These are phyloP conservation scores for Mycena pura DNA, from an alignment of 768 basidiomycete species.

Conservation along the genomic window DNA sequence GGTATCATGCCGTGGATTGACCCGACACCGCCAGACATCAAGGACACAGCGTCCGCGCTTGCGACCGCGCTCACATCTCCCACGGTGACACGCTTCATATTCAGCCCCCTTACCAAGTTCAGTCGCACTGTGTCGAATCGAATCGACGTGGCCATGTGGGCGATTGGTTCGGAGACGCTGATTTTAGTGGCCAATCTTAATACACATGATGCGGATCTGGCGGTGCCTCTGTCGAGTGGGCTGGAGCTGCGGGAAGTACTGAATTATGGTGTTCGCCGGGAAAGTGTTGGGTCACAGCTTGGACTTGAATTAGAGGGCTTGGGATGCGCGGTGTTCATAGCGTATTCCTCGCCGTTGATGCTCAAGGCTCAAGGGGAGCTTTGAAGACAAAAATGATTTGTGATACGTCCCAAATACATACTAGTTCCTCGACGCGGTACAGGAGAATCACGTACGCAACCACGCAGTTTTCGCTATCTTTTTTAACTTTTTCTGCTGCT, in stretches of 20 bases:
- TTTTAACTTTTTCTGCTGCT: conserved; percentile 81
- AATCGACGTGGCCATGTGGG: conserved; percentile 44
- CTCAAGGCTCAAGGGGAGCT: conserved; percentile 5
- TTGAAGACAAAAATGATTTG: background rate
- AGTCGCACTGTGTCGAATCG: conserved; percentile 24
- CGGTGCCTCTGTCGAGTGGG: conserved; percentile 5
- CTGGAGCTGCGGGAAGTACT: conserved; percentile 10
- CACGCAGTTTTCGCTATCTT: conserved; percentile 91
- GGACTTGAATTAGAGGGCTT: conserved; percentile 16
- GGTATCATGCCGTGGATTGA: conserved; percentile 49
- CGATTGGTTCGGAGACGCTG: conserved; percentile 36
- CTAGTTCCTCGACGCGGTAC: conserved; percentile 4
- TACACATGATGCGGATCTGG: conserved; percentile 22
- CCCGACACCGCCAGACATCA: conserved; percentile 47
- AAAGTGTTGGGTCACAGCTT: background rate
- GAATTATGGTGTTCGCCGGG: conserved; percentile 10
- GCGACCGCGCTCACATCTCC: conserved; percentile 35
- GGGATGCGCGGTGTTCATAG: conserved; percentile 17
- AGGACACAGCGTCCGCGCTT: conserved; percentile 41
- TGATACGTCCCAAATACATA: background rate
- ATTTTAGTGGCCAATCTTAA: conserved; percentile 43
- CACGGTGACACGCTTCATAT: conserved; percentile 38
- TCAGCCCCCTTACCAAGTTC: conserved; percentile 35
- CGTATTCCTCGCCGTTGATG: background rate
- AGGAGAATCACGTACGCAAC: conserved; percentile 64